These are phyloP conservation scores for Botrytis porri DNA, from an alignment of 2,329 filamentous ascomycete species.

Conservation along the genomic window DNA sequence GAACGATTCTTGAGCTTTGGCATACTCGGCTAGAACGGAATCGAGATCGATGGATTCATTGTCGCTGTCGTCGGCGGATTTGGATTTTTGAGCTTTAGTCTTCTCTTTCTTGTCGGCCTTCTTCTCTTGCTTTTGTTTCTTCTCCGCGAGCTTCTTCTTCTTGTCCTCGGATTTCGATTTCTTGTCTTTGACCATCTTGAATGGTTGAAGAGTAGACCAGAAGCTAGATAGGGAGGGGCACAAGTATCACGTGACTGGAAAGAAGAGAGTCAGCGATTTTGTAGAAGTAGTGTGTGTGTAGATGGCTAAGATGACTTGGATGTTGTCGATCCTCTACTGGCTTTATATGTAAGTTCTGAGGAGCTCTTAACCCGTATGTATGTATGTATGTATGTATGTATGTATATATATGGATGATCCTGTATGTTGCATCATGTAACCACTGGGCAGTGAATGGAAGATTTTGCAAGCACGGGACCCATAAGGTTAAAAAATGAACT, in stretches of 20 bases:
- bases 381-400: no score
- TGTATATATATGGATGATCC: no score
- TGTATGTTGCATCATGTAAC: background rate
- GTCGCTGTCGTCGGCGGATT: slow-evolving; percentile 76
- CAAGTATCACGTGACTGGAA: background rate
- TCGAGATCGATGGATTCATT: slow-evolving; percentile 92
- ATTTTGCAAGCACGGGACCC: background rate
- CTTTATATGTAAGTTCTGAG: background rate
- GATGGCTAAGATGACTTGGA: background rate
- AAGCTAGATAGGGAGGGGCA: background rate
- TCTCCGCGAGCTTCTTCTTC: slow-evolving; percentile 56
- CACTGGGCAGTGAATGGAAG: background rate
- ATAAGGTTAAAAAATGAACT: slow-evolving; percentile 2
- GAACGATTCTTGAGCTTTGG: slow-evolving; percentile 88
- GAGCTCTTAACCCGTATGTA: background rate
- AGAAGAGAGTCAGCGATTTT: background rate
- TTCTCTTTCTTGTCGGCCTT: slow-evolving; percentile 87
- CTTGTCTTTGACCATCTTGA: slow-evolving; percentile 51
- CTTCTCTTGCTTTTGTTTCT: slow-evolving; percentile 77
- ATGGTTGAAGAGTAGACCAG: no score
- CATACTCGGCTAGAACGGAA: slow-evolving; percentile 87
- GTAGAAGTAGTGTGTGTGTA: background rate
- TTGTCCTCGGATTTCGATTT: slow-evolving; percentile 47
- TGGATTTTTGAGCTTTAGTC: slow-evolving; percentile 63
- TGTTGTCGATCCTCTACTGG: background rate